Evolutionary conservation across 1,284 basidiomycete genomes (phyloP), one percentile per base, ranked within the genome.

Genomic region (Leucoagaricus sp.): DNA sequence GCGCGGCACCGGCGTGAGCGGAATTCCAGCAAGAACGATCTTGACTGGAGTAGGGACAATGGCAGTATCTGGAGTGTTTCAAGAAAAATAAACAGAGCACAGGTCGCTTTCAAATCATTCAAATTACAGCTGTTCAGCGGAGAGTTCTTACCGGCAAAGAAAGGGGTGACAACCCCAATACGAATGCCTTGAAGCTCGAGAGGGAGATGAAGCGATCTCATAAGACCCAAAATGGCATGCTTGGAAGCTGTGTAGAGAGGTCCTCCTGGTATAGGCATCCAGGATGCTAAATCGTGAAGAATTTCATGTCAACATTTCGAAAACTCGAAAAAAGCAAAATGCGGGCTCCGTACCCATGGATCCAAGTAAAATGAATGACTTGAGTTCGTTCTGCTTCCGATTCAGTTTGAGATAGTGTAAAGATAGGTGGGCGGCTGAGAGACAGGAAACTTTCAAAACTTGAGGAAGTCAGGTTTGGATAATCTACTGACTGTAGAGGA

Each of bases 211-310:
- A 84, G 63, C 2, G 79, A 74, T 13, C 82, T 76, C 78, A 83
- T 80, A 25, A 85, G 57, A 2, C 84, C 85, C 2, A 85, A 71
- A 13, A 82, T 64, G 38, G 72, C 81, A 62, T 81, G 81, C 65
- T 84, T 84, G 15, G 82, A 75, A 6, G 79, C 76, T 8, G 72
- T 67, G 63, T 86, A 85, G 55, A 81, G 61, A 3, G 76, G 67
- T 2, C 66, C 82, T 9, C 61, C 58, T 0, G 82, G 77, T 26
- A 85, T 71, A 0, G 70, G 73, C 29, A 69, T 54, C 77, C 81
- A 84, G 28, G 81, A 83, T 21, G 81, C 83, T 84, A 29, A 60
- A 42, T 49, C 1, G 13, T 5, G 17, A 48, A 17, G 49, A 40
- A 53, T 38, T 53, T 25, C 53, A 48, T 42, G 19, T 34, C 44